Base-by-base conservation (phyloP, 1,284 basidiomycete species). In the Ganoderma meredithae region DNA sequence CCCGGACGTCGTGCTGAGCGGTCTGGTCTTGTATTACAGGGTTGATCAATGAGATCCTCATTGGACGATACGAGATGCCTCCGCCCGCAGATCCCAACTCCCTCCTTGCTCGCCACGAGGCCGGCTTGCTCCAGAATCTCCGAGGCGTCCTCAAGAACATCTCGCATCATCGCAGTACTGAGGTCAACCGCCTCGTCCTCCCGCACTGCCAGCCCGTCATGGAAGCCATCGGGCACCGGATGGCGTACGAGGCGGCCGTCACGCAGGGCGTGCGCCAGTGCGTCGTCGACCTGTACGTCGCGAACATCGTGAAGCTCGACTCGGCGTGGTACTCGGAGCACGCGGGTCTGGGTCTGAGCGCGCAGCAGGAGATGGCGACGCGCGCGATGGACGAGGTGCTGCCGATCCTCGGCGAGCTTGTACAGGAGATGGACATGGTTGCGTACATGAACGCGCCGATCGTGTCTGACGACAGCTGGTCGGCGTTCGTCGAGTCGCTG, bases 171-270 rank as follows among this genome's bases (percentile, higher is more conserved):
- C 79, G 82, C 33, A 78, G 76, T 55, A 66, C 71, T 1, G 72
- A 71, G 0, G 81, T 80, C 62, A 78, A 80, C 72, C 73, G 73
- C 19, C 74, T 75, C 25, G 63, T 83, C 31, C 79, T 84, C 12
- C 84, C 84, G 0, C 76, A 75, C 15, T 83, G 82, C 74, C 74
- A 76, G 31, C 69, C 75, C 0, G 71, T 84, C n/a, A 77, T 84
- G 33, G 78, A 83, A 64, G 81, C 82, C 6, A 83, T 85, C 55
- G 85, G 84, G 1, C 79, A 83, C 70, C 80, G 83, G 1, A 82
- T 86, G 76, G 83, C 84, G 12, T 85, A 84, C 71, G 85, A 85
- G 15, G 82, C 84, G 0, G 84, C 84, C 0, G 70, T 80, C 39
- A 73, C 71, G 0, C 77, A 76, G 1, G 75, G 75, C 2, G 68